phyloP scores from a whole-genome alignment of 2,329 filamentous ascomycete species.

The Pyrenochaeta sp. region DNA sequence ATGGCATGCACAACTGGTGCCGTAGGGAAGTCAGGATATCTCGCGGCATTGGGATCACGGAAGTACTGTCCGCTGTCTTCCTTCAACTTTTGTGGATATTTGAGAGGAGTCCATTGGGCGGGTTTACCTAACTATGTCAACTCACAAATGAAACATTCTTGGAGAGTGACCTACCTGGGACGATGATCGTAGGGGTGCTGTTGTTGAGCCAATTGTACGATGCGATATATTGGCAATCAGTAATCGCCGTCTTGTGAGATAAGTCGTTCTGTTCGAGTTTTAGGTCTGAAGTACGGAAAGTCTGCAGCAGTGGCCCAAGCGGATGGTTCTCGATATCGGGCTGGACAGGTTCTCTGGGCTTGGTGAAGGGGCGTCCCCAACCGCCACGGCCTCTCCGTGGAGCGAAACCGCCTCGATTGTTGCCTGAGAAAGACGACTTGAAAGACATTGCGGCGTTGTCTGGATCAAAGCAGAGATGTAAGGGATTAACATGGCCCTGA shows the following conservation, averaged over 20 bases:
- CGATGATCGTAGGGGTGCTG: constrained; percentile 48
- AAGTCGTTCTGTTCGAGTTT: background rate
- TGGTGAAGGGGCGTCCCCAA: constrained; percentile 13
- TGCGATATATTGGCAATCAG: constrained; percentile 53
- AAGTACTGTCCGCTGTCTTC: constrained; percentile 61
- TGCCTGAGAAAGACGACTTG: constrained; percentile 10
- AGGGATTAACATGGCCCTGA: background rate
- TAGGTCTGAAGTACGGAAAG: constrained; percentile 24
- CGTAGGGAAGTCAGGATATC: constrained; percentile 59
- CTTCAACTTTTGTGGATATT: constrained; percentile 43
- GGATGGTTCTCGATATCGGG: constrained; percentile 40
- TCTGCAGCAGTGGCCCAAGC: constrained; percentile 38
- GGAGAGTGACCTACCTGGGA: constrained; percentile 32
- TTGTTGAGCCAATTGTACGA: constrained; percentile 63
- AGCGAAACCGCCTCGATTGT: constrained; percentile 32
- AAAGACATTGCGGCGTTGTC: constrained; percentile 6
- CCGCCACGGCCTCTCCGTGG: constrained; percentile 31
- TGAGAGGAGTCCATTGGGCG: constrained; percentile 60
- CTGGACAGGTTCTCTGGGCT: constrained; percentile 15
- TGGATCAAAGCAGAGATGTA: background rate
- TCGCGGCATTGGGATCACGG: constrained; percentile 64
- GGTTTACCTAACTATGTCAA: constrained; percentile 55
- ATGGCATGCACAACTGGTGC: constrained; percentile 60
- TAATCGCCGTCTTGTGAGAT: constrained; percentile 40
- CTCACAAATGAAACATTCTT: background rate